Conservation (phyloP, 306 rosid genomes). For the Prunus mira region DNA sequence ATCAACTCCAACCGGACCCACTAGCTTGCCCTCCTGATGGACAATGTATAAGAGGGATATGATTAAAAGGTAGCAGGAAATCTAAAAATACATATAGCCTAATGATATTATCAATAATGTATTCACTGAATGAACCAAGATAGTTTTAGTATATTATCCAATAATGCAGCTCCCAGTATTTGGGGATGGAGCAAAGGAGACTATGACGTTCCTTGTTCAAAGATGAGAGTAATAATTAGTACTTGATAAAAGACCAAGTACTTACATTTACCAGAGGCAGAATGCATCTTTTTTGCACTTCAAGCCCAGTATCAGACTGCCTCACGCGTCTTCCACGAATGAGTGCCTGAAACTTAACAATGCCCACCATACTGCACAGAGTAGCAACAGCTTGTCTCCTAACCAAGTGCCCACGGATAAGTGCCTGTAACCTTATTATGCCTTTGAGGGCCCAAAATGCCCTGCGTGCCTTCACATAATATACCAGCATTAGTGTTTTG, state of each 20-base stretch:
- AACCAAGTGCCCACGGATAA: conserved; percentile 97
- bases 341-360: conserved; percentile 87
- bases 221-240: not conserved
- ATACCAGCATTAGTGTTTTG: conserved; percentile 27
- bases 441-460: conserved; percentile 97
- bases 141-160: not conserved
- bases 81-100: not conserved
- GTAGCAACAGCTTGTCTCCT: conserved; percentile 97
- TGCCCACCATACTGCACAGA: conserved; percentile 70
- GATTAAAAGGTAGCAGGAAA: conserved; percentile 7
- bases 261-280: conserved; percentile 43
- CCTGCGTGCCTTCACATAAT: conserved; percentile 86
- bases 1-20: conserved; percentile 38
- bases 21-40: conserved; percentile 52
- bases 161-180: not conserved
- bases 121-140: not conserved
- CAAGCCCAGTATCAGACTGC: conserved; percentile 55
- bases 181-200: not conserved
- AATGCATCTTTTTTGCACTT: conserved; percentile 56
- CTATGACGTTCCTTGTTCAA: not conserved
- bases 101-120: not conserved
- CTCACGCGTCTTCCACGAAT: conserved; percentile 74
- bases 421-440: conserved; percentile 98
- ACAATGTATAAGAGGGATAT: conserved; percentile 23
- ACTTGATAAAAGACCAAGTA: not conserved